Base-by-base conservation (phyloP, 2,329 filamentous ascomycete species). In the Fusarium compactum region DNA sequence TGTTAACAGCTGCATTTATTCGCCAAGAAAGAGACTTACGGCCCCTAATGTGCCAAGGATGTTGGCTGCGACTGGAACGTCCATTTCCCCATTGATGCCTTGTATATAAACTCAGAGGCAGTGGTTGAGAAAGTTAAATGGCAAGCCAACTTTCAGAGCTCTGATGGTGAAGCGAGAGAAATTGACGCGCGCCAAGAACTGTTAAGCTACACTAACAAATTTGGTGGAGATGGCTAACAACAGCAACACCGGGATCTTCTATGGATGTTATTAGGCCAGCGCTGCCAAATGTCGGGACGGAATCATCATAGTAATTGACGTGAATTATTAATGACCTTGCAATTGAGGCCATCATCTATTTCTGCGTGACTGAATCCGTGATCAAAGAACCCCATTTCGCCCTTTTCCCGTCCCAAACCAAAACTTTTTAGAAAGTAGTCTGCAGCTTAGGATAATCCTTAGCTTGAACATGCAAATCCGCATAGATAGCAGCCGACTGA, bases 31-130 rank as follows among this genome's bases (percentile, higher is more conserved):
- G 4, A n/a, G 0, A 29, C 82, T 60, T 74, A 89, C 84, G 38
- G 88, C 88, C 14, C 89, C 89, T 1, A 88, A 74, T 1, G 86
- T 89, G 1, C 89, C 89, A 3, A 90, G 83, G 1, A 86, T 81
- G 71, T 90, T 89, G 5, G 88, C 85, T 4, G 85, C 86, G 2
- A 83, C 76, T 2, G 87, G 86, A 4, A 85, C 75, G 61, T 89
- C 82, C 87, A 90, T 89, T 6, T 41, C 51, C 0, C 12, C 1
- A 24, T 29, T 2, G 6, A 11, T 15, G 8, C 18, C 12, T 12
- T 40, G 32, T 8, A 11, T 9, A 8, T n/a, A 6, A 30, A n/a
- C 18, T 11, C 12, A 15, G 18, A 14, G 18, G 11, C 15, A 24
- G 50, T 18, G 22, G 24, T 29, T 29, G 25, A 47, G 11, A 16